Conservation (phyloP, 441 rosid genomes). For the Adansonia grandidieri region DNA sequence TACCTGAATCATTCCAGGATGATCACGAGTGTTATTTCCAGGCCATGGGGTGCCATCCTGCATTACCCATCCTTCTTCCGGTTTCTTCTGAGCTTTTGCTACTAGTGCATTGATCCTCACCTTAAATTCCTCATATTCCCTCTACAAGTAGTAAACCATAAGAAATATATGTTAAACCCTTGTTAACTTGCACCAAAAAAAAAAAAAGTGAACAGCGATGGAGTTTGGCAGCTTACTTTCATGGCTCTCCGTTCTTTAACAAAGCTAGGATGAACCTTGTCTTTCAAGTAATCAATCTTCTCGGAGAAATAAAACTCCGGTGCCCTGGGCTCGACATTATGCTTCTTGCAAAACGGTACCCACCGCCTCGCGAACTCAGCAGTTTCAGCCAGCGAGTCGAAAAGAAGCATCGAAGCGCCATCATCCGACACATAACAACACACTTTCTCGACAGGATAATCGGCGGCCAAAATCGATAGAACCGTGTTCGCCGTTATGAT, state of each 20-base stretch:
- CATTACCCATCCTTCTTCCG: conserved; percentile 99
- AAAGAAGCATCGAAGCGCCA: conserved; percentile 93
- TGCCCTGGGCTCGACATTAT: conserved; percentile 76
- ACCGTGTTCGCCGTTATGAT: conserved; percentile 87
- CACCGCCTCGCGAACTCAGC: conserved; percentile 91
- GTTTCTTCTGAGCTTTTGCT: conserved; percentile 84
- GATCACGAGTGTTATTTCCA: conserved; percentile 90
- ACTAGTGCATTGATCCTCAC: conserved; percentile 84
- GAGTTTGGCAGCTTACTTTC: conserved; percentile 57
- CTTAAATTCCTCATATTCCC: conserved; percentile 94
- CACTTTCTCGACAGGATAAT: conserved; percentile 81
- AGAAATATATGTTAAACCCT: conserved; percentile 3
- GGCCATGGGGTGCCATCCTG: conserved; percentile 99
- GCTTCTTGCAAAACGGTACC: conserved; percentile 92
- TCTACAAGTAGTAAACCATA: conserved; percentile 42
- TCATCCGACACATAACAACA: conserved; percentile 92
- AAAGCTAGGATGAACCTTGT: conserved; percentile 84
- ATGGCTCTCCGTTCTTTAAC: conserved; percentile 96
- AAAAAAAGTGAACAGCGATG: not conserved
- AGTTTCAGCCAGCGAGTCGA: conserved; percentile 79
- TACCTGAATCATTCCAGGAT: conserved; percentile 98
- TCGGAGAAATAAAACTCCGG: conserved; percentile 89
- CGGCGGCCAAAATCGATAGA: conserved; percentile 77
- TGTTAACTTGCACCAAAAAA: not conserved
- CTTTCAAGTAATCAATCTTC: conserved; percentile 90